Evolutionary conservation across 2,329 filamentous ascomycete genomes (phyloP).

Genomic region (Epichloe typhina): DNA sequence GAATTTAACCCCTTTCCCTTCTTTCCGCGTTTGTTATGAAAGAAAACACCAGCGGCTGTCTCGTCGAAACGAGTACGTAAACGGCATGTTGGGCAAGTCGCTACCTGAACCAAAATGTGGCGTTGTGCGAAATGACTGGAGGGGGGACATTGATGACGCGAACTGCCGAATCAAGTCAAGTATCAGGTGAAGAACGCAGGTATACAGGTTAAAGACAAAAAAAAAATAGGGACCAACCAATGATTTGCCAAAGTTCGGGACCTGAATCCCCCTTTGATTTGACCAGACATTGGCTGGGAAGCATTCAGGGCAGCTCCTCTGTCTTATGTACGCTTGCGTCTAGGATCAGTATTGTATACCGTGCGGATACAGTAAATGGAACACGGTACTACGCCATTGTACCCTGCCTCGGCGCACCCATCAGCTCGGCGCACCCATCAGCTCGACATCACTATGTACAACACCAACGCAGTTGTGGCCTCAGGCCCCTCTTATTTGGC

Average conservation of each 20-base stretch:
- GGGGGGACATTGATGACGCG: background rate
- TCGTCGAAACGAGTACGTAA: too few relatives aligned
- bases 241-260: background rate
- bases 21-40: too few relatives aligned
- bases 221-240: background rate
- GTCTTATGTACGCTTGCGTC: background rate
- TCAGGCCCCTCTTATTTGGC: too few relatives aligned
- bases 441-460: constrained; percentile 11
- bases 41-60: too few relatives aligned
- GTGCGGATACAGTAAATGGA: constrained; percentile 14
- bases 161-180: background rate
- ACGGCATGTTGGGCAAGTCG: background rate
- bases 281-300: background rate
- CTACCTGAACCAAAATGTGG: background rate
- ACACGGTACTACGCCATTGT: constrained; percentile 20
- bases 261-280: background rate
- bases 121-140: background rate
- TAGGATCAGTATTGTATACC: constrained; percentile 18
- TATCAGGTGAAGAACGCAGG: background rate
- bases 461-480: too few relatives aligned
- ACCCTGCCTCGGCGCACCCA: constrained; percentile 24
- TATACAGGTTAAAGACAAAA: background rate
- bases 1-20: too few relatives aligned
- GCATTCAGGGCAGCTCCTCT: background rate
- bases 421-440: constrained; percentile 20